These are phyloP conservation scores for Solanum stenotomum DNA, from an alignment of 257 asterid species.

Conservation along the genomic window DNA sequence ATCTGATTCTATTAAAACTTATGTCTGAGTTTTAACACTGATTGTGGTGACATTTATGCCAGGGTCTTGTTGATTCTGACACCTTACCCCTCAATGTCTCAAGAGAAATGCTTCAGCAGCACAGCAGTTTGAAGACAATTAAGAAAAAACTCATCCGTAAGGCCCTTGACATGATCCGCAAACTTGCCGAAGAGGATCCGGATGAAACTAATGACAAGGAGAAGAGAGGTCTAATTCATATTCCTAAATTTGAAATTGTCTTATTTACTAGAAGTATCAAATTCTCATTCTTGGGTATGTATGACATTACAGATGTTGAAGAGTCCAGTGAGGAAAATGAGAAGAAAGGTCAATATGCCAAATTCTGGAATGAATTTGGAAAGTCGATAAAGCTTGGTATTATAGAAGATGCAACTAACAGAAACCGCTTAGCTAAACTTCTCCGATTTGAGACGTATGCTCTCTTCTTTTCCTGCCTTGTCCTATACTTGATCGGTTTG, in stretches of 20 bases:
- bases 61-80: slow-evolving; percentile 99
- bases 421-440: slow-evolving; percentile 85
- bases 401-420: slow-evolving; percentile 79
- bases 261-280: neutral
- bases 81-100: slow-evolving; percentile 92
- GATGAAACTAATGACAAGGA: slow-evolving; percentile 67
- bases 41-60: slow-evolving; percentile 3
- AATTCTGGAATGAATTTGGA: slow-evolving; percentile 93
- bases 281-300: neutral
- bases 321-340: slow-evolving; percentile 66
- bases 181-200: slow-evolving; percentile 93
- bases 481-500: neutral
- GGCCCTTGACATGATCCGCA: slow-evolving; percentile 97
- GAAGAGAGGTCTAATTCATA: slow-evolving; percentile 40
- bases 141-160: slow-evolving; percentile 94
- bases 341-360: slow-evolving; percentile 81
- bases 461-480: neutral
- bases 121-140: slow-evolving; percentile 88
- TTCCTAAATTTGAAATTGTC: neutral
- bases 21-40: neutral
- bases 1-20: neutral
- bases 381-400: slow-evolving; percentile 92
- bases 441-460: slow-evolving; percentile 81
- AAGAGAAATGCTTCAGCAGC: slow-evolving; percentile 97
- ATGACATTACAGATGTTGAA: slow-evolving; percentile 44